Conservation (phyloP, 2,329 filamentous ascomycete species). For the Thelonectria rubi region DNA sequence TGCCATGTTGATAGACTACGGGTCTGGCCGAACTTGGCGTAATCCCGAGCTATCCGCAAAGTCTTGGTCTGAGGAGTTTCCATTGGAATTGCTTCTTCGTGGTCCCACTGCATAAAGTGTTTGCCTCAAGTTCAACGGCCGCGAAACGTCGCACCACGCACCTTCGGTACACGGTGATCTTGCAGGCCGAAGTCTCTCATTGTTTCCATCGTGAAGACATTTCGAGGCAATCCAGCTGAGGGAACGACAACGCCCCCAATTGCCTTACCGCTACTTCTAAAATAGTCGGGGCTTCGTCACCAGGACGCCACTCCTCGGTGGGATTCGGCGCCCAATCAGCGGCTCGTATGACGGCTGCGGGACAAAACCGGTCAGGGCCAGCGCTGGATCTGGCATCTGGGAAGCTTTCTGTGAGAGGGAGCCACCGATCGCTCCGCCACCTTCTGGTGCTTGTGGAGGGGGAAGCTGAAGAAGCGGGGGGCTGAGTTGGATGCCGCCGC, state of each 20-base stretch:
- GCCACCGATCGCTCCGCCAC: conserved; percentile 8
- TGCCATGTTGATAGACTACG: not conserved
- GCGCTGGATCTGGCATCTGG: conserved; percentile 3
- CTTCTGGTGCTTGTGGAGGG: not conserved
- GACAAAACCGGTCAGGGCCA: not conserved
- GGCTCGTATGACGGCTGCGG: conserved; percentile 18
- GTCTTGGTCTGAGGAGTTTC: not conserved
- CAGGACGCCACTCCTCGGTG: not conserved
- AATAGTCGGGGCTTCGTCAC: not conserved
- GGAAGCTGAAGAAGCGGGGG: conserved; percentile 14
- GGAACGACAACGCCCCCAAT: not conserved
- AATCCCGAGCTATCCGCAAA: conserved; percentile 16
- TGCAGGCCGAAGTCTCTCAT: not conserved
- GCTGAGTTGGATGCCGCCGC: conserved; percentile 24
- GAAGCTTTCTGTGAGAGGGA: conserved; percentile 6
- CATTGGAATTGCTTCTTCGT: not conserved
- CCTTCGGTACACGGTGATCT: not conserved
- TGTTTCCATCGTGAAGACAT: not conserved
- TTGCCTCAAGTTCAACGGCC: not conserved
- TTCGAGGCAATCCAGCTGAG: too few relatives aligned
- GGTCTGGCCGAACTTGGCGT: conserved; percentile 12
- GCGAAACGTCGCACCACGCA: not conserved
- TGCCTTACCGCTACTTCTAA: conserved; percentile 12
- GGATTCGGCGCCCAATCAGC: conserved; percentile 8
- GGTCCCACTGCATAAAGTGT: not conserved